A percentile compares a stretch with the other conserved stretches of the same genome.
Conservation (phyloP, 2,329 filamentous ascomycete species). For the Fusarium euwallaceae region DNA sequence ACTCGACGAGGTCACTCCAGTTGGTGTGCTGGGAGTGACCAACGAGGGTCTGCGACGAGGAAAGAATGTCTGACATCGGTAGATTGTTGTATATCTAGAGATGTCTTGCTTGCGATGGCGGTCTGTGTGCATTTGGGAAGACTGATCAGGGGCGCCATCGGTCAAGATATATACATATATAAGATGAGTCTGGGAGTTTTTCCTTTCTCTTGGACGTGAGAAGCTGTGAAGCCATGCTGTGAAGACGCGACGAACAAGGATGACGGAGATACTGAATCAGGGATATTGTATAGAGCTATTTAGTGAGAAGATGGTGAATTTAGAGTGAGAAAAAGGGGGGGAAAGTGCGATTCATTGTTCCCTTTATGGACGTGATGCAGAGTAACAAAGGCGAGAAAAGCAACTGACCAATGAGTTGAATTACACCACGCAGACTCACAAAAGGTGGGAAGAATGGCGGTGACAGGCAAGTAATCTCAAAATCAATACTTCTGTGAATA, state of each 20-base stretch:
- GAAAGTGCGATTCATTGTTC: background rate
- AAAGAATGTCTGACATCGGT: background rate
- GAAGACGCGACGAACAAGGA: background rate
- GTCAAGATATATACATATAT: background rate
- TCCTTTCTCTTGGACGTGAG: background rate
- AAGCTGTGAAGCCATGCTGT: slow-evolving; percentile 3
- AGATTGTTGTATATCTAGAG: background rate
- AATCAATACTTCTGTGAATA: background rate
- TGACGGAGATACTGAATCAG: background rate
- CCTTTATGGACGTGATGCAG: background rate
- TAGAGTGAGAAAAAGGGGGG: background rate
- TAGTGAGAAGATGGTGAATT: background rate
- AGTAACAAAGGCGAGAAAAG: background rate
- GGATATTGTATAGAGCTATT: background rate
- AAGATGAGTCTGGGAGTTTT: background rate
- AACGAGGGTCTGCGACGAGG: background rate
- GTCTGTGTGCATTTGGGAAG: background rate
- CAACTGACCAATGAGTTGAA: background rate
- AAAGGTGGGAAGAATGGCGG: background rate
- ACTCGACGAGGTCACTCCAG: slow-evolving; percentile 19
- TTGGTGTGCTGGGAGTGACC: background rate
- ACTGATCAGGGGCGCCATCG: background rate
- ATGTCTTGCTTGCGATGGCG: background rate
- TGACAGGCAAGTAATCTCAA: background rate
- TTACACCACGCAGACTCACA: background rate